Conservation (phyloP, 768 basidiomycete species). For the Guyanaporus albipodus region DNA sequence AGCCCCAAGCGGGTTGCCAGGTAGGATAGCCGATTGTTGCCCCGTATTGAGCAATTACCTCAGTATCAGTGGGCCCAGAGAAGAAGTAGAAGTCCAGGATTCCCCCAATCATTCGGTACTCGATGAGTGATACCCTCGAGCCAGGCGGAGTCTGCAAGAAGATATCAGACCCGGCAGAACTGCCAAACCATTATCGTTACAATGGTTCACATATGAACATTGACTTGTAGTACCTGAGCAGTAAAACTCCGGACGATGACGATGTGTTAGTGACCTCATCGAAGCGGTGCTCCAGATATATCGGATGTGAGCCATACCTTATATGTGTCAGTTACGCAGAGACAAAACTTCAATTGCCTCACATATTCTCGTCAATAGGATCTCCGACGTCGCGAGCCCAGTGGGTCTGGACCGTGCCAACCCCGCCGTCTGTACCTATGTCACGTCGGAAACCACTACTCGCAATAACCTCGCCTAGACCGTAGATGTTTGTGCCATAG, state of each 20-base stretch:
- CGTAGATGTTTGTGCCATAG: slow-evolving; percentile 67
- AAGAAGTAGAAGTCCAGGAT: slow-evolving; percentile 78
- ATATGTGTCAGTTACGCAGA: not conserved
- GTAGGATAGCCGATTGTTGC: slow-evolving; percentile 62
- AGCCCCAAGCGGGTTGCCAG: slow-evolving; percentile 72
- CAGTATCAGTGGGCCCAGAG: slow-evolving; percentile 45
- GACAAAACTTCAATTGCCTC: slow-evolving; percentile 19
- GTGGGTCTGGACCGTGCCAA: slow-evolving; percentile 60
- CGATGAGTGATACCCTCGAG: slow-evolving; percentile 55
- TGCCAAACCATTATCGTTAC: slow-evolving; percentile 25
- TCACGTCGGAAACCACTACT: slow-evolving; percentile 67
- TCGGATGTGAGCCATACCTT: slow-evolving; percentile 70
- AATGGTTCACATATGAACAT: not conserved
- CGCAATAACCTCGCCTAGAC: slow-evolving; percentile 69
- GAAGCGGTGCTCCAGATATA: slow-evolving; percentile 74
- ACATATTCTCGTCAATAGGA: slow-evolving; percentile 67
- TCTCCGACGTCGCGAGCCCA: slow-evolving; percentile 64
- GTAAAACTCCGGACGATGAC: slow-evolving; percentile 71
- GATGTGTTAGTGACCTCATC: slow-evolving; percentile 46
- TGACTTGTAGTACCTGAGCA: slow-evolving; percentile 47
- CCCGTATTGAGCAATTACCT: slow-evolving; percentile 71
- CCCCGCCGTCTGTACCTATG: slow-evolving; percentile 44
- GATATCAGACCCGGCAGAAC: slow-evolving; percentile 68
- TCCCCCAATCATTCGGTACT: slow-evolving; percentile 74
- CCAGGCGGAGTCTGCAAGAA: slow-evolving; percentile 56